Evolutionary conservation across 345 rosid genomes (phyloP).

Genomic region (Dipteronia dyeriana): DNA sequence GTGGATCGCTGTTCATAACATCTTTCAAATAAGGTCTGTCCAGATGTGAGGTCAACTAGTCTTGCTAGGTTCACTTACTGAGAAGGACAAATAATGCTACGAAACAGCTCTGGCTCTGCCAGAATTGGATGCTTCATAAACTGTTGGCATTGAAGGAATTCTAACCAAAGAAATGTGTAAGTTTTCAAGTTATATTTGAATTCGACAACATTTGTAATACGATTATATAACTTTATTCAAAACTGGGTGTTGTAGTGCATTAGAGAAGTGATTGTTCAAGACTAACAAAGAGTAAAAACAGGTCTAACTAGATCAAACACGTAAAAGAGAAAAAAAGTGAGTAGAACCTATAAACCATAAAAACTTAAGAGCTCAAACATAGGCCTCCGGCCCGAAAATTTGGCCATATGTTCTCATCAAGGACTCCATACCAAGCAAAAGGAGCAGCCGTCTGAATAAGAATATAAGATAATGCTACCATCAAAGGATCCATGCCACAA

Average conservation of each 20-base stretch:
- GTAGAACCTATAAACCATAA: not conserved
- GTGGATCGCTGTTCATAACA: not conserved
- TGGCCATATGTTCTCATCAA: not conserved
- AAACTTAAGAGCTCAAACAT: not conserved
- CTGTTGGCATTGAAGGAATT: not conserved
- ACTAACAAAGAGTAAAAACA: not conserved
- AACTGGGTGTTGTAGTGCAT: not conserved
- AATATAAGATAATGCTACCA: not conserved
- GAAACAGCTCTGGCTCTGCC: not conserved
- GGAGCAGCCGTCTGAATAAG: not conserved
- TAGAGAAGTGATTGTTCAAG: not conserved
- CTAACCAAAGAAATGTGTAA: not conserved
- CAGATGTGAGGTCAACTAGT: not conserved
- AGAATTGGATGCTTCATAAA: not conserved
- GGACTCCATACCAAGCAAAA: not conserved
- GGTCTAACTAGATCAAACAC: not conserved
- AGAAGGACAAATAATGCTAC: not conserved
- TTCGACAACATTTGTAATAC: not conserved
- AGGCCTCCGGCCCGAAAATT: not conserved
- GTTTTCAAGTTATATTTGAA: not conserved
- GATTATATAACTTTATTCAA: not conserved
- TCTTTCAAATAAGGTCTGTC: not conserved
- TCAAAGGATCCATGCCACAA: not conserved
- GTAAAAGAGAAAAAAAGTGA: not conserved
- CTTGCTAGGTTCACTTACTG: slow-evolving; percentile 2